Evolutionary conservation across 2,329 filamentous ascomycete species (phyloP).

Genomic region (Fusarium pseudograminearum): DNA sequence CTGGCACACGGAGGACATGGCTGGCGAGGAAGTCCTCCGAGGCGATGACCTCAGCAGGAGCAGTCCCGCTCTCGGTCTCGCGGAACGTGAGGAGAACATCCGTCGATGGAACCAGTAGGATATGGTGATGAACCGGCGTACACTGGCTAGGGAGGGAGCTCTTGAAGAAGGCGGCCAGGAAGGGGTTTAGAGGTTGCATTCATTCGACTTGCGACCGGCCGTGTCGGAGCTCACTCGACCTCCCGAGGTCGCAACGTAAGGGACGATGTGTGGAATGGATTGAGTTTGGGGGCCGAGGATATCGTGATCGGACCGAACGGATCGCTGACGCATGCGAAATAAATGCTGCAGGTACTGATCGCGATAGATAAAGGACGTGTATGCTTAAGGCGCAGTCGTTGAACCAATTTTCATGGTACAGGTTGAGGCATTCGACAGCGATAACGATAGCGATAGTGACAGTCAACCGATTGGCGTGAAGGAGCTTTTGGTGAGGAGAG

Average conservation of each 20-base stretch:
- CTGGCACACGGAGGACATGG: slow-evolving; percentile 90
- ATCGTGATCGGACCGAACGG: slow-evolving; percentile 29
- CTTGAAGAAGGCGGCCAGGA: slow-evolving; percentile 98
- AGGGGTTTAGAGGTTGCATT: slow-evolving; percentile 99
- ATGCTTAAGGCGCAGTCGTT: slow-evolving; percentile 30
- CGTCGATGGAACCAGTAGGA: slow-evolving; percentile 92
- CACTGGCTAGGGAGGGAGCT: slow-evolving; percentile 94
- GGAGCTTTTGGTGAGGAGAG: slow-evolving; percentile 17
- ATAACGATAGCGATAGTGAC: slow-evolving; percentile 41
- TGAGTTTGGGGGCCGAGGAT: slow-evolving; percentile 23
- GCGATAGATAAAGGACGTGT: slow-evolving; percentile 17
- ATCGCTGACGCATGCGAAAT: slow-evolving; percentile 46
- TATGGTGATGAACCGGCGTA: slow-evolving; percentile 88
- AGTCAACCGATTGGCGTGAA: slow-evolving; percentile 27
- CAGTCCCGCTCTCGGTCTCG: slow-evolving; percentile 84
- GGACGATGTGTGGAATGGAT: slow-evolving; percentile 21
- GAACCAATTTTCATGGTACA: slow-evolving; percentile 37
- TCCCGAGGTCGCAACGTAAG: slow-evolving; percentile 42
- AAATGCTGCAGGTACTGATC: slow-evolving; percentile 7
- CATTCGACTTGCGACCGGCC: slow-evolving; percentile 53
- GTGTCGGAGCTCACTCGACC: slow-evolving; percentile 48
- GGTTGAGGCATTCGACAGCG: slow-evolving; percentile 42
- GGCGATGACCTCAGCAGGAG: slow-evolving; percentile 82
- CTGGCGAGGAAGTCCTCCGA: slow-evolving; percentile 96
- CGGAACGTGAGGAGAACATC: slow-evolving; percentile 89